phyloP scores from a whole-genome alignment of 192 early-diverging fungal species.

The Dimargaris verticillata region DNA sequence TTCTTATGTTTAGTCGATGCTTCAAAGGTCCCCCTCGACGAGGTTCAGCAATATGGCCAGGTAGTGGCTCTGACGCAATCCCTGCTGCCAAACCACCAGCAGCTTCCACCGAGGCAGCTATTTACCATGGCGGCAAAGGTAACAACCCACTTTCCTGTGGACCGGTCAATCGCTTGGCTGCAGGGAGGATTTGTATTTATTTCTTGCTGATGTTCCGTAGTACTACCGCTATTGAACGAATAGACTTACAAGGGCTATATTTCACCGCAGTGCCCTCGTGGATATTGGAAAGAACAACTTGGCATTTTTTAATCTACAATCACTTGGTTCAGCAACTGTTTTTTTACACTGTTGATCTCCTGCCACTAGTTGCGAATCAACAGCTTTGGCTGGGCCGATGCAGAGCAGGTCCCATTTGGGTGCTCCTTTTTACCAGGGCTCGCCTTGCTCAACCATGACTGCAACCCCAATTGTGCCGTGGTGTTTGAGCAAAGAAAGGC shows the following conservation, averaged over 20 bases:
- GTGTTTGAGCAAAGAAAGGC: not conserved
- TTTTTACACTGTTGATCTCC: not conserved
- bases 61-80: no score
- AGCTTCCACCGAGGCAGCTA: no score
- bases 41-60: no score
- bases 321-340: not conserved
- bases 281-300: not conserved
- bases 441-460: slow-evolving; percentile 3
- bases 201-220: not conserved
- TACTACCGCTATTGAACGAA: not conserved
- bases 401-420: not conserved
- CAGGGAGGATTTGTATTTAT: not conserved
- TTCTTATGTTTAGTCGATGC: no score
- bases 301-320: not conserved
- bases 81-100: no score
- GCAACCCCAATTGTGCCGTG: slow-evolving; percentile 6
- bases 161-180: no score
- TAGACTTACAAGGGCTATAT: not conserved
- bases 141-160: no score
- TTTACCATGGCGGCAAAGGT: no score
- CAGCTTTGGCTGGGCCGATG: slow-evolving; percentile 6
- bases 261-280: not conserved
- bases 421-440: not conserved
- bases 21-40: no score
- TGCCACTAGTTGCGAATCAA: not conserved